A percentile compares a stretch with the other conserved stretches of the same genome.
Evolutionary conservation across 2,329 filamentous ascomycete genomes (phyloP).

Genomic region (Talaromyces verruculosus): DNA sequence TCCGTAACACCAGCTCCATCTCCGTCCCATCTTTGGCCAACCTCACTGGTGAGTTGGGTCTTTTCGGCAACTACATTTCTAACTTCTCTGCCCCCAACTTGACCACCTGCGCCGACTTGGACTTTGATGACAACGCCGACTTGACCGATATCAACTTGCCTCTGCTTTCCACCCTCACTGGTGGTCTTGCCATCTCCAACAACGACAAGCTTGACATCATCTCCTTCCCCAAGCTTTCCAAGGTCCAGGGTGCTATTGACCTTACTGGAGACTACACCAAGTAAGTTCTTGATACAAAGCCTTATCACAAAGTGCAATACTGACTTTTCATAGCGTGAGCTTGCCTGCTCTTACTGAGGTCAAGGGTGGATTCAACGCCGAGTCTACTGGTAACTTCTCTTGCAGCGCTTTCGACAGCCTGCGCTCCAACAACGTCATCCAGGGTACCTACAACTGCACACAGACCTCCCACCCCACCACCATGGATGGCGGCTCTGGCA

Average conservation of each 20-base stretch:
- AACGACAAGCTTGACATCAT: slow-evolving; percentile 73
- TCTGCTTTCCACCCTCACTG: slow-evolving; percentile 65
- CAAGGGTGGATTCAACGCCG: slow-evolving; percentile 69
- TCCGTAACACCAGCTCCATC: slow-evolving; percentile 76
- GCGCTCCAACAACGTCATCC: slow-evolving; percentile 43
- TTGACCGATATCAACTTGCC: slow-evolving; percentile 75
- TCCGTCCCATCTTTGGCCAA: slow-evolving; percentile 68
- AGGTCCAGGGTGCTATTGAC: slow-evolving; percentile 76
- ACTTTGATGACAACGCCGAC: slow-evolving; percentile 57
- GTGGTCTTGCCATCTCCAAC: slow-evolving; percentile 84
- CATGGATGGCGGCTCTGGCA: slow-evolving; percentile 29
- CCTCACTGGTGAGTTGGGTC: slow-evolving; percentile 77
- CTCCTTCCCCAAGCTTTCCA: slow-evolving; percentile 67
- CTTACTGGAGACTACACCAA: slow-evolving; percentile 79
- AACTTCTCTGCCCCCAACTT: slow-evolving; percentile 49
- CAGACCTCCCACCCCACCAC: slow-evolving; percentile 39
- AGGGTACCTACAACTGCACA: slow-evolving; percentile 50
- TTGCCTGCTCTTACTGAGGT: slow-evolving; percentile 68
- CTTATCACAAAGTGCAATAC: not conserved
- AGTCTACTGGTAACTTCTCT: slow-evolving; percentile 63
- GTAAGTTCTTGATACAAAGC: slow-evolving; percentile 56
- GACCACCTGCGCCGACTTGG: slow-evolving; percentile 52
- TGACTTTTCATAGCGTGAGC: slow-evolving; percentile 57
- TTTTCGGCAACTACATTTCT: slow-evolving; percentile 69
- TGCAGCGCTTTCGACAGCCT: slow-evolving; percentile 56